These are phyloP conservation scores for Starmerella scarabaei DNA, from an alignment of 805 yeast genomes.

Conservation along the genomic window DNA sequence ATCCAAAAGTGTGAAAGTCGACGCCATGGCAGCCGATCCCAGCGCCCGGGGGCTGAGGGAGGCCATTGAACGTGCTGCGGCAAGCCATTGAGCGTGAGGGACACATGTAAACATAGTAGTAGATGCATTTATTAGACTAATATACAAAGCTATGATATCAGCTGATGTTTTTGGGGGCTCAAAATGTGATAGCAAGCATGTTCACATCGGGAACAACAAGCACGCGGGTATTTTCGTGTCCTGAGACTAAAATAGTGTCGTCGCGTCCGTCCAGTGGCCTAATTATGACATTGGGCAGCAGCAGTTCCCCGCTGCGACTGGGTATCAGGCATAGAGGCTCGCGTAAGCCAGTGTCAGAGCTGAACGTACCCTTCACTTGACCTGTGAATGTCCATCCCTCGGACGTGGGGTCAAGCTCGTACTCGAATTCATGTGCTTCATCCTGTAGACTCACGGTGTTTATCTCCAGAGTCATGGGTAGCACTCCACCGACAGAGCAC, in stretches of 20 bases:
- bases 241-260: constrained; percentile 34
- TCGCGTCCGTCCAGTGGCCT: constrained; percentile 36
- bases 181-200: constrained; percentile 48
- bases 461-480: constrained; percentile 35
- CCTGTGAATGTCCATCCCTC: constrained; percentile 82
- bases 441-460: constrained; percentile 15
- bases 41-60: constrained; percentile 46
- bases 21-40: constrained; percentile 60
- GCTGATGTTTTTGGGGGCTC: too few species aligned
- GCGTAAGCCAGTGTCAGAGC: constrained; percentile 23
- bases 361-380: constrained; percentile 40
- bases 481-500: constrained; percentile 53
- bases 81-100: too few species aligned
- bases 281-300: constrained; percentile 44
- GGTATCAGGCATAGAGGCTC: constrained; percentile 51
- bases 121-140: too few species aligned
- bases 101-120: too few species aligned
- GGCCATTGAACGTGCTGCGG: constrained; percentile 24
- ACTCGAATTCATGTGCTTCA: constrained; percentile 26
- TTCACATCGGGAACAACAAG: constrained; percentile 60
- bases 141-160: too few species aligned
- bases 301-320: constrained; percentile 56
- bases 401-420: constrained; percentile 37
- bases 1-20: constrained; percentile 41
- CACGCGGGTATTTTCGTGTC: constrained; percentile 55